phyloP scores from a whole-genome alignment of 352 stramenopile genomes.

The Globisporangium apiculatum region DNA sequence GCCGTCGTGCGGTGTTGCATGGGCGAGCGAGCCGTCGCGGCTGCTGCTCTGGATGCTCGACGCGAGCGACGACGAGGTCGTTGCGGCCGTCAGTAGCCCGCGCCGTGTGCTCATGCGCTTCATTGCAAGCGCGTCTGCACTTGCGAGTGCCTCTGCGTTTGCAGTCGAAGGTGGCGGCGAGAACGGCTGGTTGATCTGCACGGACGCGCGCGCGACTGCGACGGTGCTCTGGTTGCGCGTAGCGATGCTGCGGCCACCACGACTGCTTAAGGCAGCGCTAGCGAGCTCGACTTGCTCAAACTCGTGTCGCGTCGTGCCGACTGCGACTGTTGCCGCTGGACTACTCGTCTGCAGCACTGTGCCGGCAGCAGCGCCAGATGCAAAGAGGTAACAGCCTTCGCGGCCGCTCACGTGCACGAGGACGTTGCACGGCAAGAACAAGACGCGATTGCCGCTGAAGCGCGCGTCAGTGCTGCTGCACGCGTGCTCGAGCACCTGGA shows the following conservation, averaged over 20 bases:
- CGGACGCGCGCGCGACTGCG: neutral
- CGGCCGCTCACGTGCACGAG: slow-evolving; percentile 37
- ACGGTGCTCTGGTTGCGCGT: too few relatives aligned
- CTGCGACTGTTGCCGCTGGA: neutral
- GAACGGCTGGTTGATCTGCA: slow-evolving; percentile 1
- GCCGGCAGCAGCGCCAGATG: slow-evolving; percentile 13
- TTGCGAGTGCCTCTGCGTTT: slow-evolving; percentile 14
- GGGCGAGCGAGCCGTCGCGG: slow-evolving; percentile 1
- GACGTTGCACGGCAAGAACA: slow-evolving; percentile 31
- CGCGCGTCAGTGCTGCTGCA: slow-evolving; percentile 37
- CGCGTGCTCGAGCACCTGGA: slow-evolving; percentile 40
- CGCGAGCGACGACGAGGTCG: slow-evolving; percentile 1
- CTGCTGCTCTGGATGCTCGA: slow-evolving; percentile 5
- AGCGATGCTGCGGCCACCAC: slow-evolving; percentile 14
- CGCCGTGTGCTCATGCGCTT: slow-evolving; percentile 9
- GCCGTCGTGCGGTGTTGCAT: slow-evolving; percentile 10
- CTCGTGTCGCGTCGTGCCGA: slow-evolving; percentile 19
- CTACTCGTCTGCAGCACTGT: neutral
- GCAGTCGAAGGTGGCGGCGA: neutral
- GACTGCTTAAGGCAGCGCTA: slow-evolving; percentile 17
- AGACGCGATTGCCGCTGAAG: slow-evolving; percentile 32
- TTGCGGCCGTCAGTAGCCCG: slow-evolving; percentile 3
- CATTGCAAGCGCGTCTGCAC: slow-evolving; percentile 4
- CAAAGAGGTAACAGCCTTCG: slow-evolving; percentile 35
- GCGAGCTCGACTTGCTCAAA: slow-evolving; percentile 33